These are phyloP conservation scores for Arthroderma uncinatum DNA, from an alignment of 2,329 filamentous ascomycete genomes.

Conservation along the genomic window DNA sequence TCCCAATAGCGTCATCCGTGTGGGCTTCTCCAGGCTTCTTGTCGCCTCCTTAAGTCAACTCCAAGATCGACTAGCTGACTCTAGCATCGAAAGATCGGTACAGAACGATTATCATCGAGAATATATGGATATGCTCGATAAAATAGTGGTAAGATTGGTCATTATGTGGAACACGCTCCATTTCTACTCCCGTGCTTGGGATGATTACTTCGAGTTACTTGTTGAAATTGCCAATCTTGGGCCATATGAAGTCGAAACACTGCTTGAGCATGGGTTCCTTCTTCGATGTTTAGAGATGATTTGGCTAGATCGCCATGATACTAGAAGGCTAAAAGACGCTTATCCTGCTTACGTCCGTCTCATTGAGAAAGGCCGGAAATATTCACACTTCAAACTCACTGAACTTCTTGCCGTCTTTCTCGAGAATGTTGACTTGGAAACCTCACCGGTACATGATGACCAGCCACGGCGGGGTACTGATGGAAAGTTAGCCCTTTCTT, in stretches of 20 bases:
- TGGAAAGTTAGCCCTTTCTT: conserved; percentile 27
- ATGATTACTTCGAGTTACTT: conserved; percentile 64
- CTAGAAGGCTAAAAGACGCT: conserved; percentile 42
- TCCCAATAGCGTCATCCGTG: conserved; percentile 46
- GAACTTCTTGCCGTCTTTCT: conserved; percentile 33
- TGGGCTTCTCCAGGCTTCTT: conserved; percentile 42
- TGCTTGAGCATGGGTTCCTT: conserved; percentile 54
- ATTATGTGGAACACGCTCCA: conserved; percentile 55
- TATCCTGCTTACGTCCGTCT: conserved; percentile 39
- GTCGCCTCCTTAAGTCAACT: conserved; percentile 44
- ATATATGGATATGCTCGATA: conserved; percentile 23
- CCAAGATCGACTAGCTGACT: conserved; percentile 28
- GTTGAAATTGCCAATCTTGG: conserved; percentile 55
- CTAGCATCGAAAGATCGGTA: conserved; percentile 18
- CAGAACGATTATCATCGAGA: conserved; percentile 19
- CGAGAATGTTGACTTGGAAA: conserved; percentile 28
- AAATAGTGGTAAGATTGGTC: conserved; percentile 40
- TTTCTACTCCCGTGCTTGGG: conserved; percentile 54
- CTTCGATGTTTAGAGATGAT: conserved; percentile 49
- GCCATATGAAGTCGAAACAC: conserved; percentile 43
- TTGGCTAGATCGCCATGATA: conserved; percentile 44
- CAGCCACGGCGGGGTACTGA: conserved; percentile 18
- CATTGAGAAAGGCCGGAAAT: conserved; percentile 38
- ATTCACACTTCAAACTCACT: conserved; percentile 33
- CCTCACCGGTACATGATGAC: conserved; percentile 20